Base-by-base conservation (phyloP, 1,284 basidiomycete genomes). In the Sanghuangporus baumii region DNA sequence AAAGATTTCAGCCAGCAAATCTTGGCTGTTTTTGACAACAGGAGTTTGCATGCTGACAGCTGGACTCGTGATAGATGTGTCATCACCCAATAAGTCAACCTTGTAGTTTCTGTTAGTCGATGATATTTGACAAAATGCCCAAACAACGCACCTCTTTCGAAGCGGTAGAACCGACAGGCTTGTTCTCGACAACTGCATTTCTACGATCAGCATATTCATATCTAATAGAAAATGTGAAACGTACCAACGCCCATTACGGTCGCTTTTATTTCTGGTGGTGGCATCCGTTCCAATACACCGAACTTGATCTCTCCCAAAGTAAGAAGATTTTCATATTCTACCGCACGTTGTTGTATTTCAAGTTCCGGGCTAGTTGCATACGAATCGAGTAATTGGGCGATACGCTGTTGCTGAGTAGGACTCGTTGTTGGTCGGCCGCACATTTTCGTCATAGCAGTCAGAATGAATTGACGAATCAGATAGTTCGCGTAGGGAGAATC, bases 251-350 rank as follows among this genome's bases (percentile, higher is more conserved):
- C 95, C 81, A 96, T 91, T 3, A 98, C 91, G 3, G 95, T 96
- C 23, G 91, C 89, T 75, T 94, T 96, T 70, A 99, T 78, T 74
- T 99, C 96, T 2, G 97, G 97, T 5, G 94, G 92, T 6, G 97
- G 97, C 97, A 99, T 99, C 61, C 94, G 86, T 78, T 99, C 97
- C 64, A 99, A 75, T 0, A 99, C 95, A 52, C 95, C 97, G n/a
- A 85, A 83, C 62, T 88, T 84, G 38, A 96, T 79, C 48, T 94
- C 89, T 20, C 85, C 85, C 16, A 90, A 72, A 40, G 79, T 82
- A 71, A 95, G 91, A 66, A 99, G 74, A 69, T 86, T 92, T 0
- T 90, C 90, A 74, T 96, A 98, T 75, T 99, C 97, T 7, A 99
- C 94, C 0, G 94, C 89, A 51, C 97, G 87, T 73, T 98, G 96